Evolutionary conservation across 345 rosid species (phyloP).

Genomic region (Turnera subulata): DNA sequence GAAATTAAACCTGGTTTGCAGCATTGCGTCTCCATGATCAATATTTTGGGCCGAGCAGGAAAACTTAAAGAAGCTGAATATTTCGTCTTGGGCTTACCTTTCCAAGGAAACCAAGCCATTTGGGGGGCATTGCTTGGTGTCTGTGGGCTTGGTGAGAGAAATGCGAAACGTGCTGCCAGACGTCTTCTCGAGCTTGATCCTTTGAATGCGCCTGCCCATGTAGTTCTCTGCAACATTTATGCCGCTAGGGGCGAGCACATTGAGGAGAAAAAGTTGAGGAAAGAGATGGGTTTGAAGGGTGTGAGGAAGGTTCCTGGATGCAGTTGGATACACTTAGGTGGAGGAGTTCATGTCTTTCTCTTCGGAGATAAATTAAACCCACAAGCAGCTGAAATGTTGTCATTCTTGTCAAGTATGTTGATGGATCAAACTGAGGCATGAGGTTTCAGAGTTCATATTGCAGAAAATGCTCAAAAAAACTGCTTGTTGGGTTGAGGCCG

Average conservation of each 20-base stretch:
- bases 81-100: constrained; percentile 35
- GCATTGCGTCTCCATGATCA: constrained; percentile 45
- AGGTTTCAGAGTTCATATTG: too few relatives aligned
- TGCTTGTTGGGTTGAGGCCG: too few relatives aligned
- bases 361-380: constrained; percentile 51
- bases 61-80: constrained; percentile 48
- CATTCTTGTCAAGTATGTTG: constrained; percentile 29
- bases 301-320: constrained; percentile 81
- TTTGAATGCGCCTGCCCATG: constrained; percentile 62
- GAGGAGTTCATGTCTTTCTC: constrained; percentile 44
- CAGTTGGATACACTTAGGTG: constrained; percentile 64
- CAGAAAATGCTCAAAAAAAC: too few relatives aligned
- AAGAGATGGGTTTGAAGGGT: constrained; percentile 65
- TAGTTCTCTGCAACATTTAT: constrained; percentile 59
- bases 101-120: constrained; percentile 31
- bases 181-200: constrained; percentile 59
- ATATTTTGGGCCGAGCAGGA: constrained; percentile 54
- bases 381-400: constrained; percentile 30
- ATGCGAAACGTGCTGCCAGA: constrained; percentile 36
- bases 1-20: constrained; percentile 34
- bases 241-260: constrained; percentile 43
- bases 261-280: constrained; percentile 59
- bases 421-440: constrained; percentile 4
- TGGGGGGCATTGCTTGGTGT: constrained; percentile 62
- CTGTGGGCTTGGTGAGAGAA: constrained; percentile 43